Percentiles rank a stretch among this genome's conserved stretches.
phyloP scores from a whole-genome alignment of 2,329 filamentous ascomycete species.

The Penicillium corylophilum region DNA sequence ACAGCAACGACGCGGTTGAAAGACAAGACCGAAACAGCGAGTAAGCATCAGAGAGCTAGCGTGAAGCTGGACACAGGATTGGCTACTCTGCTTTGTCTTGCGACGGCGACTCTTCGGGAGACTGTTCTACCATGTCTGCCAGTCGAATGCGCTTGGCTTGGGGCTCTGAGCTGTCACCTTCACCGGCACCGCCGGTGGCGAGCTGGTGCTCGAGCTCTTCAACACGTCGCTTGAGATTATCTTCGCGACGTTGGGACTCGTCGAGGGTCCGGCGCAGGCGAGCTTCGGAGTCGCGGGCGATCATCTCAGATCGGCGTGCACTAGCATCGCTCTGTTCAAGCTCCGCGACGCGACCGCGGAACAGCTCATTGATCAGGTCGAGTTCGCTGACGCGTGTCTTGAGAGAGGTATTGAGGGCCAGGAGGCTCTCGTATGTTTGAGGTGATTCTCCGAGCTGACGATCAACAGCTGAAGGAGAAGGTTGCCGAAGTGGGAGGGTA shows the following conservation, averaged over 20 bases:
- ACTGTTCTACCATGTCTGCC: constrained; percentile 54
- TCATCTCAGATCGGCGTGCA: constrained; percentile 60
- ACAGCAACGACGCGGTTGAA: constrained; percentile 1
- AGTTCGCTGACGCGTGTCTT: constrained; percentile 94
- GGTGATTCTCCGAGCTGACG: constrained; percentile 65
- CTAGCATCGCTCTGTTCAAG: constrained; percentile 74
- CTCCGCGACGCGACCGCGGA: constrained; percentile 70
- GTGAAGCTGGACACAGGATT: constrained; percentile 6
- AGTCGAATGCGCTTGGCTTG: constrained; percentile 57
- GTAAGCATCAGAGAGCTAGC: background rate
- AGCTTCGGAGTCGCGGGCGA: constrained; percentile 54
- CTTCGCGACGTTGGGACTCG: constrained; percentile 74
- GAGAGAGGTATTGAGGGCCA: constrained; percentile 78
- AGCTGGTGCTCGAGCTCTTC: constrained; percentile 68
- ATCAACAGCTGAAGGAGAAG: constrained; percentile 60
- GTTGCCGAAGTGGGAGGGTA: constrained; percentile 53
- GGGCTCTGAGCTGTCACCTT: constrained; percentile 42
- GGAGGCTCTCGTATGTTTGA: constrained; percentile 75
- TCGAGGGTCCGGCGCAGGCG: constrained; percentile 66
- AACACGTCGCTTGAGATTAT: constrained; percentile 77
- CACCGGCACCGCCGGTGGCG: constrained; percentile 18
- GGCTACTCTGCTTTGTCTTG: constrained; percentile 35
- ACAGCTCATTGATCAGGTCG: constrained; percentile 88
- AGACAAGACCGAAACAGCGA: constrained; percentile 1
- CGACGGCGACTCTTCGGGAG: constrained; percentile 26